These are phyloP conservation scores for Polychaeton citri DNA, from an alignment of 2,329 filamentous ascomycete genomes.

Conservation along the genomic window DNA sequence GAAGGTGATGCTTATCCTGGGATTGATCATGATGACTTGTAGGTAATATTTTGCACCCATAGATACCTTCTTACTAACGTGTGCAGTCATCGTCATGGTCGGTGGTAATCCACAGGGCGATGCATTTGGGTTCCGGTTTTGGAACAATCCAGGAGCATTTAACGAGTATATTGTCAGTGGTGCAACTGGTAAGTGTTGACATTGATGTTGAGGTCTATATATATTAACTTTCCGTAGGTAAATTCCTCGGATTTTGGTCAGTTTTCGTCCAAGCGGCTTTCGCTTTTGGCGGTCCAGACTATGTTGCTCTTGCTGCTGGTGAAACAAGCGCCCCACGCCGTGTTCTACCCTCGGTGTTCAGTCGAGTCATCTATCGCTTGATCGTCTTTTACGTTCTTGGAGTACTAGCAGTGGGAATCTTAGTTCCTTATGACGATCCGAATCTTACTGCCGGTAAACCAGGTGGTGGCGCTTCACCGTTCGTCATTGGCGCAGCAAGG, in stretches of 20 bases:
- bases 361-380: conserved; percentile 33
- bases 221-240: too few relatives aligned
- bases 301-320: conserved; percentile 14
- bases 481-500: conserved; percentile 47
- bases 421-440: conserved; percentile 28
- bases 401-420: conserved; percentile 23
- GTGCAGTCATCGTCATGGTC: conserved; percentile 20
- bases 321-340: conserved; percentile 14
- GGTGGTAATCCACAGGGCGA: conserved; percentile 22
- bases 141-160: conserved; percentile 17
- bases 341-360: conserved; percentile 32
- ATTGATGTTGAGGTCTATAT: too few relatives aligned
- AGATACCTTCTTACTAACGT: conserved; percentile 16
- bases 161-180: not conserved
- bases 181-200: too few relatives aligned
- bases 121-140: conserved; percentile 30
- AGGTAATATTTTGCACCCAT: too few relatives aligned
- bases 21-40: too few relatives aligned
- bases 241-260: too few relatives aligned
- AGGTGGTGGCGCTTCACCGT: conserved; percentile 33
- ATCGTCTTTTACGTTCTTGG: conserved; percentile 30
- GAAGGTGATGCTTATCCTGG: conserved; percentile 21
- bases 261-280: conserved; percentile 19
- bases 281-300: conserved; percentile 37
- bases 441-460: conserved; percentile 12